Percentiles rank a stretch among this genome's conserved stretches.
Evolutionary conservation across 768 basidiomycete genomes (phyloP).

Genomic region (Xanthoconium stramineum): DNA sequence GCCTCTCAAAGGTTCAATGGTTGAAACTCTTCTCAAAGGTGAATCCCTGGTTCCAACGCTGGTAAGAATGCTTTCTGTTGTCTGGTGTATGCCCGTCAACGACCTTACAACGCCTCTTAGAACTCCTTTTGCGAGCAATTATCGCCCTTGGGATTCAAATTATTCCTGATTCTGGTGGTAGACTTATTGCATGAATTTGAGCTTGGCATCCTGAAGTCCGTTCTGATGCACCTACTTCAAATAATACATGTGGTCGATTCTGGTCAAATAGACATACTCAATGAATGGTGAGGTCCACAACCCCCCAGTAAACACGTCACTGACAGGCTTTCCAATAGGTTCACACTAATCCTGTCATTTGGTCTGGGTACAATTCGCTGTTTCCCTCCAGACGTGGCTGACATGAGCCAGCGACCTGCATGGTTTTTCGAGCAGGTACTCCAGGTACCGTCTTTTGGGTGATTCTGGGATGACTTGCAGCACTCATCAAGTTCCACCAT

Average conservation of each 20-base stretch:
- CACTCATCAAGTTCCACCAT: no score
- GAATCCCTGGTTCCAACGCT: background rate
- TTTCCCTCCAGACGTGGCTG: background rate
- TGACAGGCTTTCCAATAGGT: background rate
- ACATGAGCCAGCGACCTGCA: background rate
- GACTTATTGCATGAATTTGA: background rate
- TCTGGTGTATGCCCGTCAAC: background rate
- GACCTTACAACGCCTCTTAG: background rate
- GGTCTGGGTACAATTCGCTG: background rate
- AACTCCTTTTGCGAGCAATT: background rate
- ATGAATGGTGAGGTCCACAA: background rate
- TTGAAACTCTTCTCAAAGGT: no score
- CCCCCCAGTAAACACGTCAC: background rate
- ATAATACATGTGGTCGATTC: background rate
- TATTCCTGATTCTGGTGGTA: background rate
- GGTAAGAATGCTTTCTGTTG: background rate
- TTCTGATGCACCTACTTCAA: background rate
- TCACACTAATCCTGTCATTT: background rate
- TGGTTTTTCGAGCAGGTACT: background rate
- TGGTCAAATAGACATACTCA: background rate
- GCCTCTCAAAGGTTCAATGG: no score
- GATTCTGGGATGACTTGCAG: background rate
- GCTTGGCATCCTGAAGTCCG: background rate
- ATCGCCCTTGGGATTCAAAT: background rate
- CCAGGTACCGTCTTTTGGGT: background rate